Evolutionary conservation across 2,329 filamentous ascomycete species (phyloP).

Genomic region (Neophaeococcomyces aloes): DNA sequence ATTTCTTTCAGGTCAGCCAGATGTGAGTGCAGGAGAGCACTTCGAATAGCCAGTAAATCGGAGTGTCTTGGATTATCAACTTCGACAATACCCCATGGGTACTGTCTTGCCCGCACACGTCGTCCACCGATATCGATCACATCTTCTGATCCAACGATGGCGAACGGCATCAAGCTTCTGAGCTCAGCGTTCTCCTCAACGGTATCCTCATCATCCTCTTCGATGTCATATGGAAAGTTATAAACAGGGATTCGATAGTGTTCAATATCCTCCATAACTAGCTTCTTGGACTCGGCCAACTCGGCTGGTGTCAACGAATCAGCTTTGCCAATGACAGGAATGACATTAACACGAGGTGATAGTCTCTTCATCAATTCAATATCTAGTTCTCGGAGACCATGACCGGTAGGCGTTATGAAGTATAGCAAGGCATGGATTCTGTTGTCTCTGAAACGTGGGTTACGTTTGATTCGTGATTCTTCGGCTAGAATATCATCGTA

Average conservation of each 20-base stretch:
- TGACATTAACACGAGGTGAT: slow-evolving; percentile 95
- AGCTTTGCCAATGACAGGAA: slow-evolving; percentile 96
- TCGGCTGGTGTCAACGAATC: slow-evolving; percentile 94
- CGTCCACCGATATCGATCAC: slow-evolving; percentile 87
- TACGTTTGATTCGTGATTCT: slow-evolving; percentile 99
- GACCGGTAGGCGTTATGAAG: slow-evolving; percentile 97
- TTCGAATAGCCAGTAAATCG: slow-evolving; percentile 94
- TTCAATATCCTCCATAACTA: slow-evolving; percentile 99
- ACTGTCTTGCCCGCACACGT: slow-evolving; percentile 87
- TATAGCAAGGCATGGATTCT: slow-evolving; percentile 96
- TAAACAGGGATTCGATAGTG: slow-evolving; percentile 99
- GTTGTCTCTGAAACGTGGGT: slow-evolving; percentile 98
- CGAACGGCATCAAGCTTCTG: slow-evolving; percentile 94
- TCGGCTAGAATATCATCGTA: slow-evolving; percentile 98
- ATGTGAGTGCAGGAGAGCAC: slow-evolving; percentile 93
- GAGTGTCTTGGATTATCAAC: slow-evolving; percentile 98
- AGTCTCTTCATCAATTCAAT: slow-evolving; percentile 99
- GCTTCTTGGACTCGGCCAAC: slow-evolving; percentile 97
- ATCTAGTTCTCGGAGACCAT: slow-evolving; percentile 95
- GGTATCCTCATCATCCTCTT: slow-evolving; percentile 98
- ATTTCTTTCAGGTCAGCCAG: slow-evolving; percentile 98
- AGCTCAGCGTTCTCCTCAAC: slow-evolving; percentile 98
- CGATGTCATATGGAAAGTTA: slow-evolving; percentile 99
- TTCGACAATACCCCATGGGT: slow-evolving; percentile 98
- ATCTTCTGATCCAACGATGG: slow-evolving; percentile 96